Evolutionary conservation across 768 basidiomycete species (phyloP).

Genomic region (Fistulinella prunicolor): DNA sequence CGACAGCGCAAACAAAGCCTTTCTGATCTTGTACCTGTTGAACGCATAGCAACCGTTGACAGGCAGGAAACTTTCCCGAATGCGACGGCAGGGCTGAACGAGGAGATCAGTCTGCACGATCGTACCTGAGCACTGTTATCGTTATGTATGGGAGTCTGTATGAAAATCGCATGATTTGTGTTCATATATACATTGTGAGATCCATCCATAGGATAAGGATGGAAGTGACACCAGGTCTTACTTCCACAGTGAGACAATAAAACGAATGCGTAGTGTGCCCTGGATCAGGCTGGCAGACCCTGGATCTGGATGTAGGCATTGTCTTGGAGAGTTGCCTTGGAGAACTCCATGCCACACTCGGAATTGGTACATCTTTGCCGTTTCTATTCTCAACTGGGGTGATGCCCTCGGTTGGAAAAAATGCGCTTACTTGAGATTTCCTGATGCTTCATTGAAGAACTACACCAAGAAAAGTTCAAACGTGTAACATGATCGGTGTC

Average conservation of each 20-base stretch:
- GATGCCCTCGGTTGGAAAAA: constrained; percentile 4
- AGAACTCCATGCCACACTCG: constrained; percentile 40
- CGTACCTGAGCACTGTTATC: constrained; percentile 19
- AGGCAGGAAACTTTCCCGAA: constrained; percentile 55
- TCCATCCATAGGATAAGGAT: constrained; percentile 9
- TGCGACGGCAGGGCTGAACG: constrained; percentile 66
- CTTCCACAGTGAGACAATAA: constrained; percentile 1
- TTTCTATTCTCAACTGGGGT: constrained; percentile 12
- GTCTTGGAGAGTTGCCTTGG: constrained; percentile 38
- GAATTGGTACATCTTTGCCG: constrained; percentile 36
- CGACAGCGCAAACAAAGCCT: constrained; percentile 62
- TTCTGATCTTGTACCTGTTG: constrained; percentile 60
- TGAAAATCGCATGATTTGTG: constrained; percentile 21
- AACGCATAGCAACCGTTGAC: constrained; percentile 59
- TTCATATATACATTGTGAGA: constrained; percentile 31
- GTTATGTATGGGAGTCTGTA: constrained; percentile 17
- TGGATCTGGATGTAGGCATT: constrained; percentile 41
- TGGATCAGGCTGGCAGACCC: constrained; percentile 34
- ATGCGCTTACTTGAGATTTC: constrained; percentile 35
- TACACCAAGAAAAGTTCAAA: constrained; percentile 15
- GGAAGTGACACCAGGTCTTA: constrained; percentile 22
- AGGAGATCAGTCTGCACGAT: constrained; percentile 47
- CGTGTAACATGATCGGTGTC: constrained; percentile 5
- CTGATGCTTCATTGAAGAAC: constrained; percentile 40
- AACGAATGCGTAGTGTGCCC: not conserved